Base-by-base conservation (phyloP, 192 early-diverging fungal genomes). In the Phycomyces nitens region DNA sequence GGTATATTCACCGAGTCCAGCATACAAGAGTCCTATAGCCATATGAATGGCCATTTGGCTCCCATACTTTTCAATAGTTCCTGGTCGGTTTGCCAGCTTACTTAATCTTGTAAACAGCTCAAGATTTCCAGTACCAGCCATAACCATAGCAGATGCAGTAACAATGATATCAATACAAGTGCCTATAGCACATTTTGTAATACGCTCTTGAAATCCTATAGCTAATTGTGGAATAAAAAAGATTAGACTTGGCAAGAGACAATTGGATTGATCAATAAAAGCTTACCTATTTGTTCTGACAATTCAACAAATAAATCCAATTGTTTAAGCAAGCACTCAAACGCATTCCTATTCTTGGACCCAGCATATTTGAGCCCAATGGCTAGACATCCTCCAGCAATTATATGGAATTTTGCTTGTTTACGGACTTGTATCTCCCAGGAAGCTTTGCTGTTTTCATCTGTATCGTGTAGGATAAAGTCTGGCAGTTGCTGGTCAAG, bases 71-170 rank as follows among this genome's bases (percentile, higher is more conserved):
- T 80, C 66, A 43, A 89, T 84, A 7, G 62, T 56, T 4, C 70
- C 70, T 15, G 66, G 56, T 12, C 77, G 75, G 41, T 73, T 72
- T 53, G 88, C 81, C 14, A 89, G 58, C 20, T 60, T 64, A 8
- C 85, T 78, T 20, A 95, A 62, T 18, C 87, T 61, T 41, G 77
- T 65, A 40, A 91, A 73, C 4, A 86, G 69, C 10, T 84, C 81
- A 11, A 87, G 58, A 61, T 92, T 75, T 3, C 94, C 94, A 7
- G 86, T 87, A 24, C 94, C 95, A 8, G 92, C 90, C 72, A 92
- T 82, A 0, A 98, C 84, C 54, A 92, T 80, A 1, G 87, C 80
- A 0, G 84, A 69, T 5, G 86, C 77, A 2, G 84, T 72, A 3
- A 82, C 66, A 5, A 89, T 39, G 2, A 90, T 83, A 68, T 93